Evolutionary conservation across 1,139 yeast genomes (phyloP).

Genomic region (Wickerhamiella infanticola): DNA sequence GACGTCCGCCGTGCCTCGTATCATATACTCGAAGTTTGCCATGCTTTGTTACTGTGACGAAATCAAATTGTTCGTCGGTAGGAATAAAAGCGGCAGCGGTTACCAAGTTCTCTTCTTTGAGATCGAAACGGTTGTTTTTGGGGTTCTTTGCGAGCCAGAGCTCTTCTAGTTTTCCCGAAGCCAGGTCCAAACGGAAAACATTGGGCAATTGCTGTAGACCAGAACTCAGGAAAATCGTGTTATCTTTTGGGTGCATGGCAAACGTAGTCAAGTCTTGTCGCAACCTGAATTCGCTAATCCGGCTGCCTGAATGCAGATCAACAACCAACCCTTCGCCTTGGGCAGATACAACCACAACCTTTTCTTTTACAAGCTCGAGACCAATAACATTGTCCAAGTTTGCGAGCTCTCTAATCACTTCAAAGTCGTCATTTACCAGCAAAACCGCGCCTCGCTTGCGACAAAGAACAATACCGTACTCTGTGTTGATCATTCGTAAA

Average conservation of each 20-base stretch:
- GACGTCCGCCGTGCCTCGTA: slow-evolving; percentile 19
- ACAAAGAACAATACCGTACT: slow-evolving; percentile 12
- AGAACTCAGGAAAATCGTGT: slow-evolving; percentile 8
- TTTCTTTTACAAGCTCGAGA: slow-evolving; percentile 3
- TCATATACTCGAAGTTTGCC: slow-evolving; percentile 38
- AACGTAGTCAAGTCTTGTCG: slow-evolving; percentile 5
- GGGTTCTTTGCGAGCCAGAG: slow-evolving; percentile 27
- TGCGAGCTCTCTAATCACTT: slow-evolving; percentile 8
- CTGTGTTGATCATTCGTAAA: slow-evolving; percentile 4
- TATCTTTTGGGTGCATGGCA: slow-evolving; percentile 4
- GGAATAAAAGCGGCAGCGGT: slow-evolving; percentile 21
- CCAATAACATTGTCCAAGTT: slow-evolving; percentile 10
- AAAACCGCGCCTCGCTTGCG: slow-evolving; percentile 17
- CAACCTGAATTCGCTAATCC: slow-evolving; percentile 1
- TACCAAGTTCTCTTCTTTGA: slow-evolving; percentile 26
- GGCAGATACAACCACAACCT: slow-evolving; percentile 8
- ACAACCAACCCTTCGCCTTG: slow-evolving; percentile 12
- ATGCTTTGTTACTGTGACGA: slow-evolving; percentile 50
- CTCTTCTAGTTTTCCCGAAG: slow-evolving; percentile 6
- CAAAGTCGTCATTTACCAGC: slow-evolving; percentile 6
- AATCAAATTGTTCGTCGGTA: slow-evolving; percentile 22
- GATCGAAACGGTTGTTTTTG: slow-evolving; percentile 24
- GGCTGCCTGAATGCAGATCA: slow-evolving; percentile 6
- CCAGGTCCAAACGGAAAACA: slow-evolving; percentile 6
- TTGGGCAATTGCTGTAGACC: slow-evolving; percentile 11